Base-by-base conservation (phyloP, 169 alveolate species). In the Cyclospora cayetanensis region DNA sequence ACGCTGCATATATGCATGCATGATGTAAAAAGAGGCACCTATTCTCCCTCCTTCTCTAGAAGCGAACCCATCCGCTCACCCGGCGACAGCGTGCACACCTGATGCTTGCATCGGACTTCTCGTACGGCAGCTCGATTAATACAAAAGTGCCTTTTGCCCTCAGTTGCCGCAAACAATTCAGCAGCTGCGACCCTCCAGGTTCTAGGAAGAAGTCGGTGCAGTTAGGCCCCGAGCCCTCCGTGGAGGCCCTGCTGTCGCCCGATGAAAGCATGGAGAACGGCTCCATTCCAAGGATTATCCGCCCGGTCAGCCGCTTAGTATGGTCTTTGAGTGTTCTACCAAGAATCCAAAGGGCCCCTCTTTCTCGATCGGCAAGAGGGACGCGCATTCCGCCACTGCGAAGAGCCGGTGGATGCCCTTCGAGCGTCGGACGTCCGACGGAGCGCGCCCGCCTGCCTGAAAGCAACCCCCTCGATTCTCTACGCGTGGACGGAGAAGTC, bases 181-280 rank as follows among this genome's bases (percentile, higher is more conserved):
- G 37, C 53, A 72, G 41, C 63, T 72, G 84, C 18, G 84, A 39
- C 63, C 41, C 41, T 22, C 84, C 84, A 1, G 84, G 84, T 5
- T 72, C 84, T 3, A 72, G 63, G 84, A 72, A 72, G 84, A 72
- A 72, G 35, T 72, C 84, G 35, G 84, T 72, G 63, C 84, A 72
- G 37, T 41, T 72, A 0, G 84, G 1, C 0, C 52, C 37, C 11
- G 80, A 31, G 70, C 29, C 25, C 0, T 9, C 29, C 12, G 29
- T 25, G 34, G 77, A 41, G 77, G 77, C 1, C 12, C 77, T 1
- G 77, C n/a, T n/a, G n/a, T 15, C 80, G 1, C 31, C 84, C 5
- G 84, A 18, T 12, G 60, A 37, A 20, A 72, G 60, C 63, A 41
- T 4, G 0, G 84, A 72, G 20, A 72, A 72, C 22, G 84, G 84